phyloP scores from a whole-genome alignment of 169 alveolate genomes.

The Eimeria falciformis region DNA sequence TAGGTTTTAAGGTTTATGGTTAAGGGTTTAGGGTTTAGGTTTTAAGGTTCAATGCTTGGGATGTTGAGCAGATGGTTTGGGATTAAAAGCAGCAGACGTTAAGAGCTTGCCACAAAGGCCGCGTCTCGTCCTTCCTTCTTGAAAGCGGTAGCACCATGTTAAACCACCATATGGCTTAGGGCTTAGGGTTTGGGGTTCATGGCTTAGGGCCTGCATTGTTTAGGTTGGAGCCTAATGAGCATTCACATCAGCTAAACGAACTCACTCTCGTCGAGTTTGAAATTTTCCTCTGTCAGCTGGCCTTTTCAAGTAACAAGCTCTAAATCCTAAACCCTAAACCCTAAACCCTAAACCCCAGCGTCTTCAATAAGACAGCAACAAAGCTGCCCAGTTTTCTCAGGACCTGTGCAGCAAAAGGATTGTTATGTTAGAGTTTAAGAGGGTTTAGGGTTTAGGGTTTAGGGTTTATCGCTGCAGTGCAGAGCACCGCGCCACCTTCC shows the following conservation, averaged over 20 bases:
- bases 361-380: not conserved
- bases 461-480: conserved; percentile 40
- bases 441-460: conserved; percentile 49
- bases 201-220: conserved; percentile 1
- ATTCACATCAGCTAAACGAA: conserved; percentile 52
- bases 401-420: not conserved
- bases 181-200: conserved; percentile 15
- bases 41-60: not conserved
- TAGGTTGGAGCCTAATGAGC: conserved; percentile 39
- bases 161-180: conserved; percentile 51
- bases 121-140: no score
- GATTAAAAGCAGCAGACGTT: no score
- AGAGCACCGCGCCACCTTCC: conserved; percentile 10
- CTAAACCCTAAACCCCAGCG: not conserved
- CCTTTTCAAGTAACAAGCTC: conserved; percentile 32
- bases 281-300: conserved; percentile 60
- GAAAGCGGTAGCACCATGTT: no score
- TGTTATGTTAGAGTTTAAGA: not conserved
- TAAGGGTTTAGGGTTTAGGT: not conserved
- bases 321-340: conserved; percentile 4
- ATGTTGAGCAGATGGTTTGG: not conserved
- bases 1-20: not conserved
- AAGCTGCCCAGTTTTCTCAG: not conserved
- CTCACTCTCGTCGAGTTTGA: conserved; percentile 29
- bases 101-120: no score